Conservation (phyloP, 495 filamentous ascomycete species). For the Xylaria telfairii region DNA sequence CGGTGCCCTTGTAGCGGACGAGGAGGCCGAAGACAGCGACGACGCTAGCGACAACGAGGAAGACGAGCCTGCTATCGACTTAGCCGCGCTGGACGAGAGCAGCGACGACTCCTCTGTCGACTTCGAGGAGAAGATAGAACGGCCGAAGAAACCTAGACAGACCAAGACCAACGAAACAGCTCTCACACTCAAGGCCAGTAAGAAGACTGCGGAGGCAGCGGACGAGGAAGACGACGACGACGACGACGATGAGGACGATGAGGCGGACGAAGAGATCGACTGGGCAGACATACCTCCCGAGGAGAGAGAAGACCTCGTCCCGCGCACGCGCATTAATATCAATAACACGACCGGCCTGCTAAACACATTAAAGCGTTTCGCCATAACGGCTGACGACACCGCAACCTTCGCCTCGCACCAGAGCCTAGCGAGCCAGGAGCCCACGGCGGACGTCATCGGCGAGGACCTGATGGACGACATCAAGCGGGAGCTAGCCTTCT, state of each 20-base stretch:
- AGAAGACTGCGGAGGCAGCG: conserved; percentile 30
- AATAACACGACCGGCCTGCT: conserved; percentile 92
- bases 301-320: conserved; percentile 67
- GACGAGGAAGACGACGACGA: conserved; percentile 47
- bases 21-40: conserved; percentile 27
- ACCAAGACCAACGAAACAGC: conserved; percentile 41
- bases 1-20: conserved; percentile 27
- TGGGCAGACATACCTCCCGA: conserved; percentile 20
- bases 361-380: conserved; percentile 77
- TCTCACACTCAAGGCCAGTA: conserved; percentile 6
- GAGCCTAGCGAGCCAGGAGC: conserved; percentile 55
- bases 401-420: conserved; percentile 63
- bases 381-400: conserved; percentile 61
- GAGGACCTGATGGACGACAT: conserved; percentile 85
- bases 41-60: conserved; percentile 25
- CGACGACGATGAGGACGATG: conserved; percentile 60
- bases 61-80: conserved; percentile 16
- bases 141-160: conserved; percentile 44
- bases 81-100: conserved; percentile 29
- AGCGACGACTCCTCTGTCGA: conserved; percentile 45
- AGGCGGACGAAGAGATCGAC: conserved; percentile 64
- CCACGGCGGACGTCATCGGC: conserved; percentile 56
- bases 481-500: conserved; percentile 89
- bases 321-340: conserved; percentile 92
- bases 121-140: conserved; percentile 43